Percentiles rank a stretch among this genome's conserved stretches.
Conservation (phyloP, 108 stramenopile genomes). For the Nitzschia sp. region DNA sequence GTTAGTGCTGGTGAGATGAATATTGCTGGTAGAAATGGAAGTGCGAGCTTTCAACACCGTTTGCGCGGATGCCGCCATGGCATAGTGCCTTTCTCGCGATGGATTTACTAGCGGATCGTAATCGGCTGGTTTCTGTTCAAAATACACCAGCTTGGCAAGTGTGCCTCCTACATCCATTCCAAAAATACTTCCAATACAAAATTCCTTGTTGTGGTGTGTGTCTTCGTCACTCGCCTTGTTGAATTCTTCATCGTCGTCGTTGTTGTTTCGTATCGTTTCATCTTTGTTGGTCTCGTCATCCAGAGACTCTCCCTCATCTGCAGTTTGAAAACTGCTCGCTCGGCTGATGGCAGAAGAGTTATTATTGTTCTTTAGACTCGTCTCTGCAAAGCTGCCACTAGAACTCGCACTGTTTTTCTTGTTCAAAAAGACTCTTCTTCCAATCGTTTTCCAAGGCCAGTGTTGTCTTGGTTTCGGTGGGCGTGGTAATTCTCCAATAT, state of each 20-base stretch:
- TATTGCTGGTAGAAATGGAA: not conserved
- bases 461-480: slow-evolving; percentile 11
- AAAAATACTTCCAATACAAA: slow-evolving; percentile 67
- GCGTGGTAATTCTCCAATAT: slow-evolving; percentile 39
- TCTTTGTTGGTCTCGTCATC: slow-evolving; percentile 3
- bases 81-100: slow-evolving; percentile 54
- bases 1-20: not conserved
- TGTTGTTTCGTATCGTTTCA: not conserved
- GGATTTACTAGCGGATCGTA: slow-evolving; percentile 15
- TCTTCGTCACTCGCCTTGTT: not conserved
- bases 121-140: slow-evolving; percentile 67
- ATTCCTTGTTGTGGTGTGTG: slow-evolving; percentile 21
- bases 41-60: slow-evolving; percentile 59
- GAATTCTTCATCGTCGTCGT: not conserved
- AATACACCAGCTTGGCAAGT: slow-evolving; percentile 95
- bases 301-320: not conserved
- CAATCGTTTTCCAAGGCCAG: slow-evolving; percentile 47
- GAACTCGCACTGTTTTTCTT: not conserved
- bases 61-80: slow-evolving; percentile 58
- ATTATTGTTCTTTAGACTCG: not conserved
- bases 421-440: slow-evolving; percentile 10
- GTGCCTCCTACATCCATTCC: slow-evolving; percentile 90
- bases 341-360: not conserved
- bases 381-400: not conserved
- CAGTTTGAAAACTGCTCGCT: slow-evolving; percentile 2